phyloP scores from a whole-genome alignment of 768 basidiomycete genomes.

The Tremella fuciformis region DNA sequence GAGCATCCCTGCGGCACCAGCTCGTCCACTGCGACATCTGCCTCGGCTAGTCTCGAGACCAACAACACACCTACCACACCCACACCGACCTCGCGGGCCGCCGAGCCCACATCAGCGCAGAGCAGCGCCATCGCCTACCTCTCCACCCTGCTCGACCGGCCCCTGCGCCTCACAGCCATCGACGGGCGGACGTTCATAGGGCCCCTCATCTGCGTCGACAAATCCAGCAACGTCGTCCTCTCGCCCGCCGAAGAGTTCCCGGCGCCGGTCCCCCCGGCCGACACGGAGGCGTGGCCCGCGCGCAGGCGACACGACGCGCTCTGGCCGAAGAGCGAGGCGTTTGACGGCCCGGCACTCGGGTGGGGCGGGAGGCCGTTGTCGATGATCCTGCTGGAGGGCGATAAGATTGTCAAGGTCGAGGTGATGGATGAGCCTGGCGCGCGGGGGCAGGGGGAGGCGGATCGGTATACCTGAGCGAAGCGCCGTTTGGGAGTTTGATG shows the following conservation, averaged over 20 bases:
- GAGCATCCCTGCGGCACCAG: too few species aligned
- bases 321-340: neutral
- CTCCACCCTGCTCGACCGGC: neutral
- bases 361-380: conserved; percentile 1
- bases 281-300: neutral
- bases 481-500: too few species aligned
- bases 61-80: too few species aligned
- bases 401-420: neutral
- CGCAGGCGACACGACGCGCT: neutral
- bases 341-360: neutral
- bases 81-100: too few species aligned
- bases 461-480: neutral
- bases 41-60: too few species aligned
- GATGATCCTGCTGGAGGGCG: neutral
- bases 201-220: conserved; percentile 2
- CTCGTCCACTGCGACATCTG: too few species aligned
- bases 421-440: neutral
- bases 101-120: too few species aligned
- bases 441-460: neutral
- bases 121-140: neutral
- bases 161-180: neutral
- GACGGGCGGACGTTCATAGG: neutral
- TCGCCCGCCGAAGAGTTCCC: neutral
- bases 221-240: conserved; percentile 1
- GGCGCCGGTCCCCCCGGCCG: neutral